Evolutionary conservation across 371 early-diverging fungal genomes (phyloP).

Genomic region (Coemansia sp.): DNA sequence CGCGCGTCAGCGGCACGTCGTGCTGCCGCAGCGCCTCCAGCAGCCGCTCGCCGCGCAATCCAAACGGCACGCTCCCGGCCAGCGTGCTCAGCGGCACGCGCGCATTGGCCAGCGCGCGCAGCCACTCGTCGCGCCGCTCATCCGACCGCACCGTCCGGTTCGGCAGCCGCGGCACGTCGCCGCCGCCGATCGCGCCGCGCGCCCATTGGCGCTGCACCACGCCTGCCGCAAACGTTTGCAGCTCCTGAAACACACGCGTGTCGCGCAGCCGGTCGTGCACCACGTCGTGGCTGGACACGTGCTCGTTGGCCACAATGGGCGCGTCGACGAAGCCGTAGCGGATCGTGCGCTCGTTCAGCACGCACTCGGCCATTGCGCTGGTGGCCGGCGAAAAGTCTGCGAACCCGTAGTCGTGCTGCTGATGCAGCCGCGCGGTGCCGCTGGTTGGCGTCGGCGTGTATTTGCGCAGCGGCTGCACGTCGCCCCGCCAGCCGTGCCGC

Average conservation of each 20-base stretch:
- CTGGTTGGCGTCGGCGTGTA: conserved; percentile 35
- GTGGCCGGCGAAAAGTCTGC: conserved; percentile 72
- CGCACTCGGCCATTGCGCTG: conserved; percentile 62
- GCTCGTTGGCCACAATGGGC: conserved; percentile 54
- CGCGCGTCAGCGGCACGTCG: conserved; percentile 68
- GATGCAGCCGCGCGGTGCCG: conserved; percentile 36
- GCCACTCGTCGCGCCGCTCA: conserved; percentile 54
- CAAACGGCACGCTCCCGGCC: conserved; percentile 27
- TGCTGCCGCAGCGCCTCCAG: conserved; percentile 61
- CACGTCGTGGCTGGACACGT: conserved; percentile 27
- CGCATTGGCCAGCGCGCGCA: conserved; percentile 57
- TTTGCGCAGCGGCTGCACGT: conserved; percentile 27
- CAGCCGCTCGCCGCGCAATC: conserved; percentile 66
- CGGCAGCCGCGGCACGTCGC: conserved; percentile 15
- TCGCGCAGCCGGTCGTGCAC: conserved; percentile 37
- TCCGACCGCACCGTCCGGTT: conserved; percentile 29
- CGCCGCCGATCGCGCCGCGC: conserved; percentile 30
- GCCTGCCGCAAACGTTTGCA: conserved; percentile 32
- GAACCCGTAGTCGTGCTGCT: conserved; percentile 52
- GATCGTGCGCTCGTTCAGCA: conserved; percentile 65
- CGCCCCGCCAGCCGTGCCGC: conserved; percentile 8
- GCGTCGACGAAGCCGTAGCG: conserved; percentile 69
- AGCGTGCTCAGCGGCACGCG: conserved; percentile 35
- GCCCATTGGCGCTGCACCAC: conserved; percentile 37
- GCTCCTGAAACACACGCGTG: conserved; percentile 22